These are phyloP conservation scores for Fusarium tuaranense DNA, from an alignment of 2,329 filamentous ascomycete genomes.

Conservation along the genomic window DNA sequence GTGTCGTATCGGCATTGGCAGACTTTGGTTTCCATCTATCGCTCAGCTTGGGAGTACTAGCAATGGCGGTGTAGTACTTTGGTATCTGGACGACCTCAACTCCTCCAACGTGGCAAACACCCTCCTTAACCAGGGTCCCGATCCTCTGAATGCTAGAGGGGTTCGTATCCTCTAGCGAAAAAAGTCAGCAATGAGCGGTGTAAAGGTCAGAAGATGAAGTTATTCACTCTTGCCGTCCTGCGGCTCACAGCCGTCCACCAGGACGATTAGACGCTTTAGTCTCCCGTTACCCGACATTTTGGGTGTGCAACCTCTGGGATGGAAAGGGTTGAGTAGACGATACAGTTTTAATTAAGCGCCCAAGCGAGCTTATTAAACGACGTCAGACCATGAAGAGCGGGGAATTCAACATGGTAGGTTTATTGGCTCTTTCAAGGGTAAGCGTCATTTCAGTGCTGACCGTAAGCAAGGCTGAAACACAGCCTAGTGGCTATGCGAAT, in stretches of 20 bases:
- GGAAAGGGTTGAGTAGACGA: not conserved
- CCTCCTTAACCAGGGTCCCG: constrained; percentile 29
- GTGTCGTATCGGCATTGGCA: constrained; percentile 27
- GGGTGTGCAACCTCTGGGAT: not conserved
- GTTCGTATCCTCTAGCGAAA: constrained; percentile 27
- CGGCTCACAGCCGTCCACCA: constrained; percentile 36
- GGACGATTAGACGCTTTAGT: constrained; percentile 33
- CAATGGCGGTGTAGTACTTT: constrained; percentile 32
- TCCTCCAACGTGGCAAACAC: constrained; percentile 14
- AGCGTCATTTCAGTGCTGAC: not conserved
- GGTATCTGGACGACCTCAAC: constrained; percentile 22
- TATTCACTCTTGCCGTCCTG: constrained; percentile 33
- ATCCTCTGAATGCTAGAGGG: constrained; percentile 37
- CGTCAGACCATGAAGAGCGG: not conserved
- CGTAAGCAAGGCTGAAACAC: not conserved
- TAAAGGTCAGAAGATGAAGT: too few species aligned
- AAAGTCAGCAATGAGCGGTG: constrained; percentile 7
- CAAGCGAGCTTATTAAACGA: not conserved
- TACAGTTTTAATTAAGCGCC: not conserved
- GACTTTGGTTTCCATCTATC: constrained; percentile 25
- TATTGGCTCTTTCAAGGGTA: not conserved
- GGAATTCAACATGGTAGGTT: not conserved
- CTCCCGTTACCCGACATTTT: constrained; percentile 33
- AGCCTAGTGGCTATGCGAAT: not conserved
- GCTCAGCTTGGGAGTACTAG: constrained; percentile 22